phyloP scores from a whole-genome alignment of 331 rosid genomes.

The Spiraea crenata region DNA sequence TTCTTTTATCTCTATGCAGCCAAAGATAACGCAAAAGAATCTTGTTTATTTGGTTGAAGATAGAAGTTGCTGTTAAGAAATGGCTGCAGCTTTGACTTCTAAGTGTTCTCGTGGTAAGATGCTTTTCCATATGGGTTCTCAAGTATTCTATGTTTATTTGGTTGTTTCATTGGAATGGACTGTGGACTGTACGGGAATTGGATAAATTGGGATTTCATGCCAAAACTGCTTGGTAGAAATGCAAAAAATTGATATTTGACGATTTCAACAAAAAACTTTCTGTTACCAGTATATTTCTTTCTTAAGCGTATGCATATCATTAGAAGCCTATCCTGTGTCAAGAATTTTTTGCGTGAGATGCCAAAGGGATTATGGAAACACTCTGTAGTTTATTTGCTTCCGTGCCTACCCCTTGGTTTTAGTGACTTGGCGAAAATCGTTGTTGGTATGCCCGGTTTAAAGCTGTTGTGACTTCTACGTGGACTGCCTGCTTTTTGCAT shows the following conservation, averaged over 20 bases:
- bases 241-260: neutral
- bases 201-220: neutral
- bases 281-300: neutral
- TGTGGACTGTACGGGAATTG: neutral
- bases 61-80: neutral
- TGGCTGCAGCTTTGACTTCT: conserved; percentile 42
- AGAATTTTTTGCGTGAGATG: too few species aligned
- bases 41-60: neutral
- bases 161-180: neutral
- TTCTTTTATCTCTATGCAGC: neutral
- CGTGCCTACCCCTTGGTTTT: neutral
- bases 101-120: conserved; percentile 32
- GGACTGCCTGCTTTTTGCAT: neutral
- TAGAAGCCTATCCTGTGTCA: neutral
- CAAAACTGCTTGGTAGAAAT: neutral
- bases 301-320: neutral
- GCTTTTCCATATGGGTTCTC: neutral
- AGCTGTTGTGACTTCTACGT: neutral
- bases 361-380: too few species aligned
- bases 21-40: neutral
- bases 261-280: neutral
- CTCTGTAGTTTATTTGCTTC: neutral
- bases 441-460: neutral
- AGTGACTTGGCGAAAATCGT: neutral
- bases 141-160: neutral